phyloP scores from a whole-genome alignment of 192 early-diverging fungal species.

The Umbelopsis isabellina region DNA sequence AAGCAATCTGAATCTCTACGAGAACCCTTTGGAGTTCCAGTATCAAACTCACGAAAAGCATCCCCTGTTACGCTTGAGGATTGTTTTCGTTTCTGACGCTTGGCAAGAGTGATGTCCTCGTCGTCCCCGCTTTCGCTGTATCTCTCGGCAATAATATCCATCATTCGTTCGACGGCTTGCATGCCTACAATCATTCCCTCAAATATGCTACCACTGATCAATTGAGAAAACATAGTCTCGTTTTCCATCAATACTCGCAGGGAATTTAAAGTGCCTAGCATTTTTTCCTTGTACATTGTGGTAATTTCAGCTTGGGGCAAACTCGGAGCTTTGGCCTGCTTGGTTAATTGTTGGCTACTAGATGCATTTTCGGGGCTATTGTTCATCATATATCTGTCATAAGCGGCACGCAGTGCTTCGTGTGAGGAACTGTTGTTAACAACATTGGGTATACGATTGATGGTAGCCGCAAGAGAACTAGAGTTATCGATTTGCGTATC shows the following conservation, averaged over 20 bases:
- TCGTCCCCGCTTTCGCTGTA: slow-evolving; percentile 16
- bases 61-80: neutral
- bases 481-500: neutral
- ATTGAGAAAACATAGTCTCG: slow-evolving; percentile 17
- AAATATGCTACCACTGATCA: slow-evolving; percentile 7
- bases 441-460: neutral
- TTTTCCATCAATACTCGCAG: slow-evolving; percentile 2
- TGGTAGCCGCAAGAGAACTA: neutral
- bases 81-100: neutral
- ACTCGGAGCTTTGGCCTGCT: neutral
- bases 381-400: slow-evolving; percentile 1
- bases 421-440: neutral
- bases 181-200: slow-evolving; percentile 18
- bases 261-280: slow-evolving; percentile 4
- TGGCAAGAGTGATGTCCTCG: neutral
- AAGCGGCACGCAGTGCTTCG: neutral
- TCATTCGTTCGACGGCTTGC: slow-evolving; percentile 18
- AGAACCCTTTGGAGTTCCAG: slow-evolving; percentile 5
- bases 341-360: neutral
- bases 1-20: slow-evolving; percentile 7
- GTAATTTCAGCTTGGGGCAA: slow-evolving; percentile 6
- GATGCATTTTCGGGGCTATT: neutral
- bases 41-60: slow-evolving; percentile 18
- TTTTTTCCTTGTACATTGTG: slow-evolving; percentile 7
- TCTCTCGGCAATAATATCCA: slow-evolving; percentile 18